phyloP scores from a whole-genome alignment of 306 rosid species.

The Rubus idaeus region DNA sequence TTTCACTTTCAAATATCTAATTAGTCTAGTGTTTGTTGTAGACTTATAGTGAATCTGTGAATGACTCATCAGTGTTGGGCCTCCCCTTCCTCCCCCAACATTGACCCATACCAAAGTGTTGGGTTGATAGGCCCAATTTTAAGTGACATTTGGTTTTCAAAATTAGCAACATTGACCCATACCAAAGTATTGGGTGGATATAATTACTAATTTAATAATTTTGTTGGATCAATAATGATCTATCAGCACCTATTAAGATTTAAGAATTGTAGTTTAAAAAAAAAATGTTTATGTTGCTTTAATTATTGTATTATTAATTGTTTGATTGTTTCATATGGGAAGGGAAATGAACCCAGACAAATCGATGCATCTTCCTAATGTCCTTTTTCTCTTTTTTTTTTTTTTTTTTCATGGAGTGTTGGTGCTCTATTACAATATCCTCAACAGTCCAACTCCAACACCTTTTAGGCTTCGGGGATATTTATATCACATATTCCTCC shows the following conservation, averaged over 20 bases:
- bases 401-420: neutral
- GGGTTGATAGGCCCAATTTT: too few relatives aligned
- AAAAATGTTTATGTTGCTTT: neutral
- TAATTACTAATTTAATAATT: too few relatives aligned
- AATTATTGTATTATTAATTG: neutral
- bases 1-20: too few relatives aligned
- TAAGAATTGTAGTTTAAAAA: neutral
- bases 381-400: neutral
- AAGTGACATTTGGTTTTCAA: too few relatives aligned
- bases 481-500: neutral
- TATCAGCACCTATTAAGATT: too few relatives aligned
- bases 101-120: too few relatives aligned
- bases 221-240: too few relatives aligned
- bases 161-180: too few relatives aligned
- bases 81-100: neutral
- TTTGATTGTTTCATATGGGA: neutral
- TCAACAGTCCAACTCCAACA: too few relatives aligned
- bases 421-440: constrained; percentile 1
- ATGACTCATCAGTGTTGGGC: neutral
- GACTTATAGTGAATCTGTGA: too few relatives aligned
- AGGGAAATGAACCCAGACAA: neutral
- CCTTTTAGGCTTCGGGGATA: neutral
- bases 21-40: neutral
- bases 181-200: too few relatives aligned
- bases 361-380: neutral